Conservation (phyloP, 208 protist genomes). For the Blastocrithidia nonstop region DNA sequence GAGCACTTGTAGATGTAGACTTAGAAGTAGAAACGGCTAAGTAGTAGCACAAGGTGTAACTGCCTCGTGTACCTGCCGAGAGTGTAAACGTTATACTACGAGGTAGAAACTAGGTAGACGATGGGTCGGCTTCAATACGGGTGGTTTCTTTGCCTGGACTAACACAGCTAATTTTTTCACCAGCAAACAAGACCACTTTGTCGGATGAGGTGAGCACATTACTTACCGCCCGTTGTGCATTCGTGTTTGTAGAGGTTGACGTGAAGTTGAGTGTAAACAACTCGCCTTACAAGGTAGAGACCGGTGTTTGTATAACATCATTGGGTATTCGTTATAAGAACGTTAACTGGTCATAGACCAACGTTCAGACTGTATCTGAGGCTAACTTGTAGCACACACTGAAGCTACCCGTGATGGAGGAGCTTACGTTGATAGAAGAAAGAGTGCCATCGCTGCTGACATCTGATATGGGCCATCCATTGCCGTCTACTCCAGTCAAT, state of each 20-base stretch:
- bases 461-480: conserved; percentile 36
- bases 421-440: conserved; percentile 42
- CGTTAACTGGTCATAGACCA: conserved; percentile 63
- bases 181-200: conserved; percentile 42
- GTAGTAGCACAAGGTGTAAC: conserved; percentile 61
- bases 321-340: conserved; percentile 40
- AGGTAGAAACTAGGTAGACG: conserved; percentile 42
- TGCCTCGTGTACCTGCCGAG: conserved; percentile 38
- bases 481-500: no score
- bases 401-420: conserved; percentile 25
- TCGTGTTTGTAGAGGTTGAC: conserved; percentile 4
- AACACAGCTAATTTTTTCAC: conserved; percentile 31
- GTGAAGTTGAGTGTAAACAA: conserved; percentile 76
- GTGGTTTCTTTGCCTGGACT: conserved; percentile 16
- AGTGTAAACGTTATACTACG: conserved; percentile 46
- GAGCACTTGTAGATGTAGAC: no score
- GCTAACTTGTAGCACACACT: conserved; percentile 77
- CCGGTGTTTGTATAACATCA: conserved; percentile 27
- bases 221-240: conserved; percentile 5
- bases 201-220: conserved; percentile 21
- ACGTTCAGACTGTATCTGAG: conserved; percentile 70
- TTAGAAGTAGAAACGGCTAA: no score
- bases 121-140: conserved; percentile 26
- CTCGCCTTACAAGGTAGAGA: conserved; percentile 46
- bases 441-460: conserved; percentile 15